phyloP scores from a whole-genome alignment of 345 rosid species.

The Hibiscus syriacus region DNA sequence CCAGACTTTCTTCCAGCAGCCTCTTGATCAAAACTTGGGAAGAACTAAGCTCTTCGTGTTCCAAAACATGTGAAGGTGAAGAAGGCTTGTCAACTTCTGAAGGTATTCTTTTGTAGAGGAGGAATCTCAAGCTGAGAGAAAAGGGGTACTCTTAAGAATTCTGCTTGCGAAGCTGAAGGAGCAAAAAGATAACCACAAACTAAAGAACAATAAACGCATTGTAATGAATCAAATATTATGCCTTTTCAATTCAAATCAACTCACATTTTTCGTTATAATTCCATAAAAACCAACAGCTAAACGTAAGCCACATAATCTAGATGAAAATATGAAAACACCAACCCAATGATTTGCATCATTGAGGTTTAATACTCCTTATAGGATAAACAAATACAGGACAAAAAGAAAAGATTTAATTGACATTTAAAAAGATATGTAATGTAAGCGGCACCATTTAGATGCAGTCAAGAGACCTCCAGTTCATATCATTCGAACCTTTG shows the following conservation, averaged over 20 bases:
- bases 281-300: background rate
- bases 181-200: background rate
- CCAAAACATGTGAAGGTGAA: constrained; percentile 34
- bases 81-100: constrained; percentile 44
- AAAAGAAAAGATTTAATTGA: background rate
- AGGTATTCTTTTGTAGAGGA: constrained; percentile 48
- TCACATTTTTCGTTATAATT: background rate
- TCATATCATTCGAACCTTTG: background rate
- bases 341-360: background rate
- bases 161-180: background rate
- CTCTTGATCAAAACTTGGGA: constrained; percentile 56
- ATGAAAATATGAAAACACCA: background rate
- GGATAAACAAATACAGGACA: background rate
- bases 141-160: constrained; percentile 12
- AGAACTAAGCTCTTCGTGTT: constrained; percentile 51
- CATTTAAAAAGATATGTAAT: background rate
- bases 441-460: background rate
- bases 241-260: background rate
- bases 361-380: background rate
- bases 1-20: constrained; percentile 72
- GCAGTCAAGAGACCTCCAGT: background rate
- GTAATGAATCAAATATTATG: background rate
- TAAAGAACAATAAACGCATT: background rate
- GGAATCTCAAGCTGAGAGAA: constrained; percentile 71
- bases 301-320: background rate